Conservation (phyloP, 148 eudicot species). For the Rhododendron griersonianum region DNA sequence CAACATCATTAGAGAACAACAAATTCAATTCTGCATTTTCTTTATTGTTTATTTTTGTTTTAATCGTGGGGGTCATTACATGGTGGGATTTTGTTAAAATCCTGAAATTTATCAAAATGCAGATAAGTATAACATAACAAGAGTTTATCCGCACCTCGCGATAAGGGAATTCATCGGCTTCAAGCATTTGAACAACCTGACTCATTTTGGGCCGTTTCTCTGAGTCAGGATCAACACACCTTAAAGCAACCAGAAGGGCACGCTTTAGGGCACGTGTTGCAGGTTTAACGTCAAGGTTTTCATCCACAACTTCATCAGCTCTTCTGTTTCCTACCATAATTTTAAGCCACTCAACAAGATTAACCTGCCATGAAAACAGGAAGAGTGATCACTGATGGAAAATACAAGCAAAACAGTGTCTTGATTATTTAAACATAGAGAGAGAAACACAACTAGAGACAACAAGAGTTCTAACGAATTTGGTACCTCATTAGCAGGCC, state of each 20-base stretch:
- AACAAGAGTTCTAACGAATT: background rate
- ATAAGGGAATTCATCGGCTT: constrained; percentile 65
- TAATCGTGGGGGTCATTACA: background rate
- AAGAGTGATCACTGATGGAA: constrained; percentile 1
- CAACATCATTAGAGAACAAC: background rate
- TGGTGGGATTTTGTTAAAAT: background rate
- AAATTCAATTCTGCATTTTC: no score
- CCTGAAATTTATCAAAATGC: background rate
- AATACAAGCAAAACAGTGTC: background rate
- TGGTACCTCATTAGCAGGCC: constrained; percentile 74
- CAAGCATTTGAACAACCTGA: constrained; percentile 84
- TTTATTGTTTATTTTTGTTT: background rate
- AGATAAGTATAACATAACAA: background rate
- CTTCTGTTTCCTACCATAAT: constrained; percentile 87
- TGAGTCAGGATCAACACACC: constrained; percentile 90
- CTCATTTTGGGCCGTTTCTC: constrained; percentile 89
- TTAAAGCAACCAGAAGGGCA: constrained; percentile 71
- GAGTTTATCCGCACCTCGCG: constrained; percentile 33
- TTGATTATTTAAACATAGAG: background rate
- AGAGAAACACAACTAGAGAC: background rate
- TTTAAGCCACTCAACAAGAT: constrained; percentile 94
- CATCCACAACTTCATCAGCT: constrained; percentile 84
- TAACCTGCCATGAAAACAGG: constrained; percentile 42
- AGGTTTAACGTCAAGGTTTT: constrained; percentile 63
- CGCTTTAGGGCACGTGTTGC: constrained; percentile 71